Evolutionary conservation across 2,329 filamentous ascomycete species (phyloP), one percentile per base, ranked within the genome.

Genomic region (Cordyceps tenuipes): DNA sequence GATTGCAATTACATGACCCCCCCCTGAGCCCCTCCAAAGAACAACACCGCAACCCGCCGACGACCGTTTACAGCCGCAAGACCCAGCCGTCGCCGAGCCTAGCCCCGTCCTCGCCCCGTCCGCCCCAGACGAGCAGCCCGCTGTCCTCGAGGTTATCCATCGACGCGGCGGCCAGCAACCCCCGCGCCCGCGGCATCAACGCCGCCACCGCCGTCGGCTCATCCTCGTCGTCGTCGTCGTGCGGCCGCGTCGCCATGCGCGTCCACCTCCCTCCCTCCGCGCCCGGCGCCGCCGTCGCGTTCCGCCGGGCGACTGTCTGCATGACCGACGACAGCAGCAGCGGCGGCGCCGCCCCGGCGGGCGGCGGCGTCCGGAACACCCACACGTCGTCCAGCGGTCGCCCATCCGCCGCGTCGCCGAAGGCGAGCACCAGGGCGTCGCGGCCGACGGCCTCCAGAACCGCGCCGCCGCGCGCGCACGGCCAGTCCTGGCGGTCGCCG

Each of bases 61-160:
- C 34, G 34, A 29, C 19, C 50, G n/a, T 57, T 43, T 66, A 66
- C n/a, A 74, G 71, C 62, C 81, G 77, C 66, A 88, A 72, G 52
- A 88, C 82, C 84, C 85, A 88, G 3, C 82, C 85, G 69, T 88
- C 84, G 43, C 79, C 82, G 49, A 85, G 68, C 50, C 81, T 73
- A 65, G 73, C 70, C 63, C 82, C 81, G 19, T 73, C 72, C 44
- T 77, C 78, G 49, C 76, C 75, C 60, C 86, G 57, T 0, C 85
- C 85, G 41, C 86, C 86, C 74, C 82, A 85, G 12, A 88, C 65
- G 31, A 88, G 69, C 13, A 88, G 74, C 3, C 77, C 82, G 43
- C 77, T 80, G 68, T 83, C 81, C 69, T 86, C 84, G 41, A 86
- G 68, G 62, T 87, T 82, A 0, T 78, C 78, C 72, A 85, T 76